Base-by-base conservation (phyloP, 1,139 yeast species). In the Zhuliangozyma parablackwelliae region DNA sequence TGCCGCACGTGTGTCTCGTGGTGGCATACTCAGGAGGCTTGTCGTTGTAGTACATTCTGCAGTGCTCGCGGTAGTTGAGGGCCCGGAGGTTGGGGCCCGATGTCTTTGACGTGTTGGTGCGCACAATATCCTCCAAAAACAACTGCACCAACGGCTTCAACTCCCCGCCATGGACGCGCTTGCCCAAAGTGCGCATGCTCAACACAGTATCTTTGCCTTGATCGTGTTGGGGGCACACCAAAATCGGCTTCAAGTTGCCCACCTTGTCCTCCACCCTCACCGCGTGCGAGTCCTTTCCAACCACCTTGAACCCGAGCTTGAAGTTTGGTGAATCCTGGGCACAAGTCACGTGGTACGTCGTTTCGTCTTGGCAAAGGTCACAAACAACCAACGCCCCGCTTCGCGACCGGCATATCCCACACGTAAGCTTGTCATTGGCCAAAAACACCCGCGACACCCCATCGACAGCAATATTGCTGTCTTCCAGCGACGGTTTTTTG, bases 331-430 rank as follows among this genome's bases (percentile, higher is more conserved):
- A 53, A 43, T 70, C 75, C 44, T 73, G 76, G 3, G 86, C 89
- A 63, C 96, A 87, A 0, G 85, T 82, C 1, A 78, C 66, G 57
- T 87, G 96, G 39, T 65, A 65, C 5, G 49, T 42, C 3, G 53
- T 51, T 5, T 40, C 38, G 13, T 5, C 35, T 7, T 49, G 47
- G 40, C 71, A 65, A 30, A 54, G 30, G 25, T 55, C 61, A 48
- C 72, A 66, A 10, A 44, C 40, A 10, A 64, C 42, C 44, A 65
- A 44, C 0, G 66, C 47, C 0, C 72, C 72, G 40, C 57, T 61
- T 10, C 40, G 41, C 2, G 57, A 41, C 6, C 54, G 47, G 42
- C 72, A 66, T 6, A 65, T 60, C 2, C 61, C 62, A 45, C 62
- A 55, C 20, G 40, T 39, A 10, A 48, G 34, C 12, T 48, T 42